phyloP scores from a whole-genome alignment of 1,284 basidiomycete genomes.

The Ganoderma boninense region DNA sequence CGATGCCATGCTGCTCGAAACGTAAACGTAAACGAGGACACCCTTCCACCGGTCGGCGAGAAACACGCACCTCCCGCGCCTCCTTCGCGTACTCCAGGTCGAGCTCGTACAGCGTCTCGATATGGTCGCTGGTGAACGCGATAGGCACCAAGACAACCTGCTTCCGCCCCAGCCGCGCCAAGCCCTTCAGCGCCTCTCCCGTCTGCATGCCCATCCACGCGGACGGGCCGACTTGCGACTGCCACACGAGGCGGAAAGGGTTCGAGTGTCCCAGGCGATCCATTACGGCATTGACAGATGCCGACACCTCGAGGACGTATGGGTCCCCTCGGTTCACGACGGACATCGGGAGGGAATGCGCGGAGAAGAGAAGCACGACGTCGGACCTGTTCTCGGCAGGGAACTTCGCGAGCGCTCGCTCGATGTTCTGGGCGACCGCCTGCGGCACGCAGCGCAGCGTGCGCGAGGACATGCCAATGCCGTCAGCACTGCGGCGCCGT shows the following conservation, averaged over 20 bases:
- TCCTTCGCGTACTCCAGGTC: constrained; percentile 96
- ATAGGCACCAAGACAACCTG: constrained; percentile 93
- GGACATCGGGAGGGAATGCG: constrained; percentile 97
- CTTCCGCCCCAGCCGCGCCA: constrained; percentile 90
- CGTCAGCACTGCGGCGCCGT: neutral
- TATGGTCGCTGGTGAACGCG: constrained; percentile 99
- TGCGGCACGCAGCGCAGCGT: constrained; percentile 41
- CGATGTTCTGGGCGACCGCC: constrained; percentile 92
- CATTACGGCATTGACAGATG: constrained; percentile 93
- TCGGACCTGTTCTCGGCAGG: constrained; percentile 74
- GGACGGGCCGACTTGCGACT: constrained; percentile 96
- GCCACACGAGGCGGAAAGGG: constrained; percentile 96
- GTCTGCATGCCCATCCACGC: constrained; percentile 99
- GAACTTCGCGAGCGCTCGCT: constrained; percentile 85
- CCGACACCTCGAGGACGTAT: constrained; percentile 95
- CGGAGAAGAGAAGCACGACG: constrained; percentile 93
- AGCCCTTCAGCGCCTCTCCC: constrained; percentile 89
- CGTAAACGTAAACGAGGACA: constrained; percentile 9
- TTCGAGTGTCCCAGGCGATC: constrained; percentile 80
- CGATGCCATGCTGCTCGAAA: constrained; percentile 71
- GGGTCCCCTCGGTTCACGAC: constrained; percentile 99
- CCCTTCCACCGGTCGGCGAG: neutral
- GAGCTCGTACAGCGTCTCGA: constrained; percentile 97
- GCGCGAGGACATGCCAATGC: neutral
- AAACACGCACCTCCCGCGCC: constrained; percentile 78